Percentiles rank a stretch among this genome's conserved stretches.
Conservation (phyloP, 148 eudicot genomes). For the Cornus kousa region DNA sequence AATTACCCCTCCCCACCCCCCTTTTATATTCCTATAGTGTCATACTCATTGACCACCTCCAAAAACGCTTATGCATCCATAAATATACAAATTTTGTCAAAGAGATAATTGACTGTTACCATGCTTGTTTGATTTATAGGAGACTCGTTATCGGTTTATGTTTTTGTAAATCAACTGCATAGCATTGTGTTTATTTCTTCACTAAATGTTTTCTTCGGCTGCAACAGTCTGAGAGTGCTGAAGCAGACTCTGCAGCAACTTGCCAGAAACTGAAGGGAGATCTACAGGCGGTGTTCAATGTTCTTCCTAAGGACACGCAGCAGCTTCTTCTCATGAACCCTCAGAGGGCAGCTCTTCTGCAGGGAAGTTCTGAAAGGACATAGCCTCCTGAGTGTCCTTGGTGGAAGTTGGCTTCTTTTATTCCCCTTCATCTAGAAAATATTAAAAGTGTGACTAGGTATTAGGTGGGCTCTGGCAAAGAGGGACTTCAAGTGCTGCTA, state of each 20-base stretch:
- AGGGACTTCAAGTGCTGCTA: background rate
- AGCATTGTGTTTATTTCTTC: too few species aligned
- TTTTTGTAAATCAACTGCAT: too few species aligned
- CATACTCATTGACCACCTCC: too few species aligned
- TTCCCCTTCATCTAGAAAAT: conserved; percentile 27
- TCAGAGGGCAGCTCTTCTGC: conserved; percentile 54
- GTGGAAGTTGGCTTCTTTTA: conserved; percentile 12
- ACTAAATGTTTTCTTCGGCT: too few species aligned
- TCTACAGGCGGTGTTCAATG: conserved; percentile 60
- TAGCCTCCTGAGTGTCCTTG: too few species aligned
- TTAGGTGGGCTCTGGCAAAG: conserved; percentile 13
- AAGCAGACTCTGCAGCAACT: conserved; percentile 38
- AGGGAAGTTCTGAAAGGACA: conserved; percentile 11
- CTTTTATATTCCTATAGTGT: too few species aligned
- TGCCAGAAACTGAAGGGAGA: conserved; percentile 73
- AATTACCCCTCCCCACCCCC: too few species aligned
- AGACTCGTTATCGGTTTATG: too few species aligned
- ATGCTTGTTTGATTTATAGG: too few species aligned
- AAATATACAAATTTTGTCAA: too few species aligned
- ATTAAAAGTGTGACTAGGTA: conserved; percentile 2
- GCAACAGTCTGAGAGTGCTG: conserved; percentile 34
- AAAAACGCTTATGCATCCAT: too few species aligned
- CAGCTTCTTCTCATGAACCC: conserved; percentile 82
- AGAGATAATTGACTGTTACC: too few species aligned
- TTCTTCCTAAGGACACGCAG: conserved; percentile 78